Percentiles rank a stretch among this genome's conserved stretches.
phyloP scores from a whole-genome alignment of 2,329 filamentous ascomycete genomes.

The Exophiala sideris region DNA sequence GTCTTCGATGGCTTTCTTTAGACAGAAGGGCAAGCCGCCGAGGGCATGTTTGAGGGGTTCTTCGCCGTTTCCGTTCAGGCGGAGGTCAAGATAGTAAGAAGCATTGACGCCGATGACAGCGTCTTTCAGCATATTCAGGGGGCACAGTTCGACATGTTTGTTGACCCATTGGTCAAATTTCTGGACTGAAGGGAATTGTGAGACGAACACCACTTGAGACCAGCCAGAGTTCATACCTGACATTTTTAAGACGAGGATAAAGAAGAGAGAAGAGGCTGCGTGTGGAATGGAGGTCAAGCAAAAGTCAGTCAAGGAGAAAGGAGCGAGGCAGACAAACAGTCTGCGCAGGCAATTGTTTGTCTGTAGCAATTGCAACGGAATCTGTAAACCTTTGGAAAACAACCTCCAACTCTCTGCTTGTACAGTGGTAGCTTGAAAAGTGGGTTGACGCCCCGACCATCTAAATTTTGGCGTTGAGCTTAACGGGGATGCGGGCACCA shows the following conservation, averaged over 20 bases:
- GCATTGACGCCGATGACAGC: constrained; percentile 82
- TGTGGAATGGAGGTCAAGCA: background rate
- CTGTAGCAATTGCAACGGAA: no score
- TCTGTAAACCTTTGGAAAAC: no score
- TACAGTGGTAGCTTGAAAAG: background rate
- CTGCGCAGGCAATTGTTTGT: no score
- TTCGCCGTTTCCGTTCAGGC: constrained; percentile 69
- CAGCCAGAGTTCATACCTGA: constrained; percentile 15
- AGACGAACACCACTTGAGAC: constrained; percentile 1
- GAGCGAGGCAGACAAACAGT: background rate
- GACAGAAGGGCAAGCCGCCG: constrained; percentile 77
- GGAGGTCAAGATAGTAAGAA: constrained; percentile 77
- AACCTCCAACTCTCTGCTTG: no score
- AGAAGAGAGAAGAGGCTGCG: background rate
- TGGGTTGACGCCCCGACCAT: background rate
- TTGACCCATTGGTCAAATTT: constrained; percentile 57
- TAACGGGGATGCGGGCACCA: constrained; percentile 2
- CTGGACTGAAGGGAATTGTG: constrained; percentile 37
- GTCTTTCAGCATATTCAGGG: constrained; percentile 67
- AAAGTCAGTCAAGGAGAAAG: background rate
- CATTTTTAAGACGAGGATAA: constrained; percentile 10
- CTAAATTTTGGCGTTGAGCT: background rate
- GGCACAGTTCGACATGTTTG: constrained; percentile 54
- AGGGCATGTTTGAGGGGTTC: constrained; percentile 89
- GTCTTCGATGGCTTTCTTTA: constrained; percentile 70